Conservation (phyloP, 441 rosid species). For the Gossypium schwendimanii region DNA sequence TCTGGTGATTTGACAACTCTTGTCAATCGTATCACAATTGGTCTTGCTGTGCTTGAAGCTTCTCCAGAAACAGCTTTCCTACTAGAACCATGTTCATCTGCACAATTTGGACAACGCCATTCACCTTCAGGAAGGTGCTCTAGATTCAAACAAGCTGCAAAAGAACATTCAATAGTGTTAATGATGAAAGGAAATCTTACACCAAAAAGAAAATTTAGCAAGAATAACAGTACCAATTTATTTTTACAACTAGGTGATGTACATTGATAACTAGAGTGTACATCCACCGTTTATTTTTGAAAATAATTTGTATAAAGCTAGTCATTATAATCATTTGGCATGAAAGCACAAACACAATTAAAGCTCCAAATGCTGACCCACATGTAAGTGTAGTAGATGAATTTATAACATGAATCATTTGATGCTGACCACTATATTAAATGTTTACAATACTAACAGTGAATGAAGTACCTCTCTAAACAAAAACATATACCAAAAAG, state of each 20-base stretch:
- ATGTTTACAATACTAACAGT: neutral
- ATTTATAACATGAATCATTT: neutral
- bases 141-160: constrained; percentile 77
- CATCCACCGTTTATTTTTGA: neutral
- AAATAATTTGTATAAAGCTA: neutral
- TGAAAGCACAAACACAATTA: neutral
- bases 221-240: neutral
- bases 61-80: constrained; percentile 36
- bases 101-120: constrained; percentile 80
- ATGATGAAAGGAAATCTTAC: neutral
- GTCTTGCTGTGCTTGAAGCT: constrained; percentile 20
- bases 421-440: neutral
- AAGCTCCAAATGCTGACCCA: neutral
- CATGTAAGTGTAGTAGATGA: neutral
- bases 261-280: neutral
- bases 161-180: constrained; percentile 17
- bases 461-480: neutral
- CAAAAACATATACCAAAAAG: neutral
- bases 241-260: neutral
- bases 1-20: constrained; percentile 72
- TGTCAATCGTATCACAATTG: constrained; percentile 53
- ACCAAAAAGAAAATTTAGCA: neutral
- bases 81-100: constrained; percentile 35
- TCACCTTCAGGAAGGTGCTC: constrained; percentile 53
- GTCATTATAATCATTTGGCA: neutral